Evolutionary conservation across 208 protist species (phyloP).

Genomic region (Perkinsela sp.): DNA sequence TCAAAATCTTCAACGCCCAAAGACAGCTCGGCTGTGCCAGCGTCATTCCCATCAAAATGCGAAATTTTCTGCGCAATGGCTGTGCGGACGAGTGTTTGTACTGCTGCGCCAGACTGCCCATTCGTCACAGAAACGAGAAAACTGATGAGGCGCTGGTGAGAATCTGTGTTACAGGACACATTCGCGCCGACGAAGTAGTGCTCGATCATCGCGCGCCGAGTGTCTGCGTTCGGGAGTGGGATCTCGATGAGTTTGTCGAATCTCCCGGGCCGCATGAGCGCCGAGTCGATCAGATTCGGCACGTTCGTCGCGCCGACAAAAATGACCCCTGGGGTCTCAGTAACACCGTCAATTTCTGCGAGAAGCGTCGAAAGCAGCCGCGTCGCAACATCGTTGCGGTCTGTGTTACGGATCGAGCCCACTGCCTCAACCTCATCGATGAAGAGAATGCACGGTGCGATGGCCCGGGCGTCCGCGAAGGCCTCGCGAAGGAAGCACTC

Average conservation of each 20-base stretch:
- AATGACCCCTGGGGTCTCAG: constrained; percentile 27
- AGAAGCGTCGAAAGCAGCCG: constrained; percentile 79
- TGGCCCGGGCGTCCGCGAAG: constrained; percentile 34
- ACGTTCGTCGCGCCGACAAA: constrained; percentile 68
- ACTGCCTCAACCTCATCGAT: constrained; percentile 78
- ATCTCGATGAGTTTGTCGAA: constrained; percentile 64
- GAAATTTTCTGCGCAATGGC: too few species aligned
- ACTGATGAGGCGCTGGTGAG: neutral
- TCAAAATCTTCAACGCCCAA: too few species aligned
- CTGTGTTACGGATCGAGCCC: constrained; percentile 15
- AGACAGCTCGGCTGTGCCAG: too few species aligned
- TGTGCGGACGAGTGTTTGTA: neutral
- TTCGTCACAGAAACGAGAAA: neutral
- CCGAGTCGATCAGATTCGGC: constrained; percentile 51
- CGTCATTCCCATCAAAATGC: too few species aligned
- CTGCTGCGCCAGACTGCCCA: neutral
- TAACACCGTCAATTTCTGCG: constrained; percentile 88
- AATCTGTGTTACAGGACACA: neutral
- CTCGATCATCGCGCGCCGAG: constrained; percentile 20
- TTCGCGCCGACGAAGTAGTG: constrained; percentile 16
- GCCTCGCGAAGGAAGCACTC: constrained; percentile 54
- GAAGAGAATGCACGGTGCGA: constrained; percentile 65
- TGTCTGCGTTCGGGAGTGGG: constrained; percentile 17
- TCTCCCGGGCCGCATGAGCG: constrained; percentile 50
- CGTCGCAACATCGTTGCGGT: constrained; percentile 15